Evolutionary conservation across 352 stramenopile genomes (phyloP), one percentile per base, ranked within the genome.

Genomic region (Pilasporangium apinafurcum): DNA sequence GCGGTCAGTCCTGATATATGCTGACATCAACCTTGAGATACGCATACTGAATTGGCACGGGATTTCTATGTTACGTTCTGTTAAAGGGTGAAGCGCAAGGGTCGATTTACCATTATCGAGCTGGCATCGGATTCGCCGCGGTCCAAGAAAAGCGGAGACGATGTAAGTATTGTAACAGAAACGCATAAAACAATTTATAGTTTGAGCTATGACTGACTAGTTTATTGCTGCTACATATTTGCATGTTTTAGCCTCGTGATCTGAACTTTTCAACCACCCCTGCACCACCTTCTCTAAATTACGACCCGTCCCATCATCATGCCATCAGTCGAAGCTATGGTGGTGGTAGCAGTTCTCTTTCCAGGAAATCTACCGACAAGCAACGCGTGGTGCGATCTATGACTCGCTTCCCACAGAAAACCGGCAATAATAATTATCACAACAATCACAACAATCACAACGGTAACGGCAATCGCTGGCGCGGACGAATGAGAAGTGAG

Each of bases 101-200:
- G 78, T 5, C 75, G 78, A n/a, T 91, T 91, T 51, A 91, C 78
- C 38, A 91, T 91, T 58, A 91, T 86, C 33, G 78, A 91, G 47
- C 56, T 88, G 26, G 63, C 76, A 24, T 79, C 59, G 13, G 70
- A 83, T 51, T 79, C 77, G 14, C 69, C 74, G 13, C 67, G 63
- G 10, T 78, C 68, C 4, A 62, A 61, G 27, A 71, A 73, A 25
- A 65, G 67, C 47, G 62, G 69, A 6, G 68, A 83, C 37, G 70
- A 82, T 38, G 76, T 85, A 63, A 28, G 55, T 24, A 12, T 37
- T 56, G 33, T 41, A 8, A 40, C 24, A 21, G n/a, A n/a, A n/a
- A n/a, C n/a, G n/a, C n/a, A n/a, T n/a, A n/a, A n/a, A n/a, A n/a
- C n/a, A n/a, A n/a, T n/a, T n/a, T n/a, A n/a, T n/a, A n/a, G n/a